Evolutionary conservation across 495 filamentous ascomycete genomes (phyloP).

Genomic region (Beverwykella pulmonaria): DNA sequence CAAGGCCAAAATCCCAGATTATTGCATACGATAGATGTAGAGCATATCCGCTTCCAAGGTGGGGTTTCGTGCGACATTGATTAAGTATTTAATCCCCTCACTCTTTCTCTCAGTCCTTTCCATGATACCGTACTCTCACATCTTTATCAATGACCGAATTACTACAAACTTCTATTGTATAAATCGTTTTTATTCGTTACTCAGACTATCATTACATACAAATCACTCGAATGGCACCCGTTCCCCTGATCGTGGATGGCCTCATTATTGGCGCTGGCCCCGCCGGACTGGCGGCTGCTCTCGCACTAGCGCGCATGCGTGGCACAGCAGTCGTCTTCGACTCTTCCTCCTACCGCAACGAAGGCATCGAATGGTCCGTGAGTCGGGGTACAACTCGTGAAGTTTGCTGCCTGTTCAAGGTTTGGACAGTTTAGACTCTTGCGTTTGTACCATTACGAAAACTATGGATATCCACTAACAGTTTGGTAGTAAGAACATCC

Average conservation of each 20-base stretch:
- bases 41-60: no score
- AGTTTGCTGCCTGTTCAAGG: no score
- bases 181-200: neutral
- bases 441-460: no score
- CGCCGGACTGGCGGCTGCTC: conserved; percentile 56
- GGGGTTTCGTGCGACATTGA: no score
- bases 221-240: neutral
- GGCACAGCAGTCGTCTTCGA: conserved; percentile 56
- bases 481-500: no score
- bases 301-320: conserved; percentile 52
- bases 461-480: no score
- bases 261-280: conserved; percentile 63
- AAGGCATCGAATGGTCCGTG: conserved; percentile 35
- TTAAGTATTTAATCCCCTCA: neutral
- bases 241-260: conserved; percentile 46
- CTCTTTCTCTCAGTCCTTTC: neutral
- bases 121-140: neutral
- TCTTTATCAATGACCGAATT: neutral
- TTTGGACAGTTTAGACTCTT: no score
- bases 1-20: no score
- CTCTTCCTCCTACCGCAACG: conserved; percentile 56
- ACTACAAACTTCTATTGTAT: neutral
- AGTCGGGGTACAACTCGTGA: no score
- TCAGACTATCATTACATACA: neutral
- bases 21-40: no score